Conservation (phyloP, 2,329 filamentous ascomycete genomes). For the Fusarium succisae region DNA sequence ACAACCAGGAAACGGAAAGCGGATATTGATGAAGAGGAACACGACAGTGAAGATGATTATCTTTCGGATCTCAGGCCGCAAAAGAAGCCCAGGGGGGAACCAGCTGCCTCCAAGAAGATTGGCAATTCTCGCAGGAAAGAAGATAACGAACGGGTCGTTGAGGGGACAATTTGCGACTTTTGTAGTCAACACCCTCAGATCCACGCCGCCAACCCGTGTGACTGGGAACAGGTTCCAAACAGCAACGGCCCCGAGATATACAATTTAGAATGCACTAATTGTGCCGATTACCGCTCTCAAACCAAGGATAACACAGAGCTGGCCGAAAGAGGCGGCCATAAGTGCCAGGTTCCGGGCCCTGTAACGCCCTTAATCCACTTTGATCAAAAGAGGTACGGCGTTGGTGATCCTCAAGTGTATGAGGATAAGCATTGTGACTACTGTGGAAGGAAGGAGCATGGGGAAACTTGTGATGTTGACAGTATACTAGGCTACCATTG, state of each 20-base stretch:
- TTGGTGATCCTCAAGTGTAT: conserved; percentile 9
- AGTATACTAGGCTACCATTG: conserved; percentile 21
- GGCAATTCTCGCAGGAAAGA: neutral
- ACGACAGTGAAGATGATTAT: neutral
- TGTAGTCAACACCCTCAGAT: neutral
- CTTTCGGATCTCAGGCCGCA: neutral
- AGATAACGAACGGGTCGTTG: neutral
- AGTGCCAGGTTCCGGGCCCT: conserved; percentile 8
- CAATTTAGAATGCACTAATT: conserved; percentile 28
- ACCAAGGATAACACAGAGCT: neutral
- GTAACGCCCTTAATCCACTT: neutral
- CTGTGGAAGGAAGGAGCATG: neutral
- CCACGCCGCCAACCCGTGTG: neutral
- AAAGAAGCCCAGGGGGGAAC: neutral
- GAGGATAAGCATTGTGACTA: neutral
- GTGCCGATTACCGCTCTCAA: conserved; percentile 27
- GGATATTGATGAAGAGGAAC: neutral
- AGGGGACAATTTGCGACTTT: conserved; percentile 15
- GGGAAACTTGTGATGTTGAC: conserved; percentile 28
- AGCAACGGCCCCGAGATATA: neutral
- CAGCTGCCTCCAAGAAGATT: neutral
- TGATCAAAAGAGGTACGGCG: conserved; percentile 15
- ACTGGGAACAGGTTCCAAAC: neutral
- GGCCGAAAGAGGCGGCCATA: neutral
- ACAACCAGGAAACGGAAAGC: neutral